Evolutionary conservation across 306 rosid genomes (phyloP).

Genomic region (Casuarina cunninghamiana): DNA sequence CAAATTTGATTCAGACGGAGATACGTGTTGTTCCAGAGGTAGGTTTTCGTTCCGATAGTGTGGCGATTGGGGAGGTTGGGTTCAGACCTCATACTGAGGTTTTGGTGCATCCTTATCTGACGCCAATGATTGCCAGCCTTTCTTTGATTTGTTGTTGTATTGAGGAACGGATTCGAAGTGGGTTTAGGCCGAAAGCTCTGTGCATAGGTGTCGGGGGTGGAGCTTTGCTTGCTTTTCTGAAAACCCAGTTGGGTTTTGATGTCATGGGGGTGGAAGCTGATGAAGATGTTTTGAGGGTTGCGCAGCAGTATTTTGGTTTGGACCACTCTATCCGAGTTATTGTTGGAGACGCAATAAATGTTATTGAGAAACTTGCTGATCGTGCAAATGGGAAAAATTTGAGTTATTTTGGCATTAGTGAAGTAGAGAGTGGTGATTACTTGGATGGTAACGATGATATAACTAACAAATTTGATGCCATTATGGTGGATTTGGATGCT

Average conservation of each 20-base stretch:
- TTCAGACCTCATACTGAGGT: constrained; percentile 52
- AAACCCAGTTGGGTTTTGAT: constrained; percentile 58
- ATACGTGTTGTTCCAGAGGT: constrained; percentile 46
- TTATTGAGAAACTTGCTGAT: constrained; percentile 38
- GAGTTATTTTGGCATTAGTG: constrained; percentile 18
- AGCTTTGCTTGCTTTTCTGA: constrained; percentile 65
- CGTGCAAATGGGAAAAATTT: background rate
- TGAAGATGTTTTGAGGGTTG: constrained; percentile 60
- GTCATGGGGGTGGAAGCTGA: constrained; percentile 72
- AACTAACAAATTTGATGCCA: constrained; percentile 44
- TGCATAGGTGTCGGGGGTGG: constrained; percentile 96
- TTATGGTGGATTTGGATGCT: constrained; percentile 84
- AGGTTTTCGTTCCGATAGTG: constrained; percentile 20
- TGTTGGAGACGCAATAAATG: constrained; percentile 56
- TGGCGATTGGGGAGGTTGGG: constrained; percentile 42
- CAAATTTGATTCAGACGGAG: constrained; percentile 79
- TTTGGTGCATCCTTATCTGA: constrained; percentile 79
- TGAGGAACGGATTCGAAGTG: constrained; percentile 40
- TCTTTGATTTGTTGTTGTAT: constrained; percentile 38
- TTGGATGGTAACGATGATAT: constrained; percentile 16
- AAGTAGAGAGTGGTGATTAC: constrained; percentile 22
- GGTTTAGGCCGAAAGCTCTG: constrained; percentile 61
- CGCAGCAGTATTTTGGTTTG: constrained; percentile 63
- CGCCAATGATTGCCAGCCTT: constrained; percentile 82
- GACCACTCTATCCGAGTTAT: constrained; percentile 43